Evolutionary conservation across 2,329 filamentous ascomycete species (phyloP).

Genomic region (Cladosporium sp.): DNA sequence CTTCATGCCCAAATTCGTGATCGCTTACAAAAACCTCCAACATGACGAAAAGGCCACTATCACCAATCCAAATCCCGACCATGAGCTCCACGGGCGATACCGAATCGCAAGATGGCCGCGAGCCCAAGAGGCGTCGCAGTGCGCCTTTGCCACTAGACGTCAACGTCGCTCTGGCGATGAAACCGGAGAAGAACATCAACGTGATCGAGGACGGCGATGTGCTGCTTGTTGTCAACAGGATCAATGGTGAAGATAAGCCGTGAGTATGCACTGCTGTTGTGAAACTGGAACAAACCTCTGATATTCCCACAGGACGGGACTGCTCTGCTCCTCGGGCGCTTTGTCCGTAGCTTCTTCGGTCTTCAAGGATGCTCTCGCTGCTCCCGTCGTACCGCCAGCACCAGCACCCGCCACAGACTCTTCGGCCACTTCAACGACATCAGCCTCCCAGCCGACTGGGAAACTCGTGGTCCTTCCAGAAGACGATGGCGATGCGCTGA

Average conservation of each 20-base stretch:
- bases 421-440: not conserved
- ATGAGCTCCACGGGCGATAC: not conserved
- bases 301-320: constrained; percentile 12
- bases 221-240: constrained; percentile 10
- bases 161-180: not conserved
- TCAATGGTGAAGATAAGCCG: constrained; percentile 14
- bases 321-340: constrained; percentile 22
- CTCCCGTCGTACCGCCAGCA: not conserved
- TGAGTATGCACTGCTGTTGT: not conserved
- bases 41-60: constrained; percentile 4
- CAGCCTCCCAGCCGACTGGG: not conserved
- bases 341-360: constrained; percentile 22
- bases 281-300: not conserved
- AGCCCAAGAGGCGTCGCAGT: constrained; percentile 9
- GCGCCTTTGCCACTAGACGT: not conserved
- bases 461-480: constrained; percentile 19
- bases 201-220: constrained; percentile 15
- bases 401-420: constrained; percentile 3
- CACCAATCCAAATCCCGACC: not conserved
- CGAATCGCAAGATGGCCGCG: not conserved
- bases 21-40: not conserved
- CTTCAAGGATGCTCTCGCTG: constrained; percentile 18
- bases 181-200: constrained; percentile 10
- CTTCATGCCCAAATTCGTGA: not conserved
- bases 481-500: constrained; percentile 24